Base-by-base conservation (phyloP, 768 basidiomycete species). In the Psilocybe tampanensis region DNA sequence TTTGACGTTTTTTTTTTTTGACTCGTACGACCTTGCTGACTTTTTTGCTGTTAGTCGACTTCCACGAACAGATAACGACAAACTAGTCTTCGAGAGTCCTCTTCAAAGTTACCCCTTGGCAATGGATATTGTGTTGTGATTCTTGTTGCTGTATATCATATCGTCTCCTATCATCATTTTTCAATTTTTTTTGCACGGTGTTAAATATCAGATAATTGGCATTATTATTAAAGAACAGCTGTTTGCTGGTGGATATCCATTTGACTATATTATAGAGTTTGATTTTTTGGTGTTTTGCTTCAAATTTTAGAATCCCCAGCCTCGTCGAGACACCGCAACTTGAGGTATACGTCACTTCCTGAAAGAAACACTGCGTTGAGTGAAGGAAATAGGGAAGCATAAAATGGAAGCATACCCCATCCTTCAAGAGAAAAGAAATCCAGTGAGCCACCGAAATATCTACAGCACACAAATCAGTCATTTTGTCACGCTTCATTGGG, bases 371-470 rank as follows among this genome's bases (percentile, higher is more conserved):
- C 13, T 13, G 59, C 56, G 44, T 55, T 34, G 24, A 39, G 19
- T 12, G 15, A 23, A 15, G 18, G 34, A 11, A 57, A 19, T 43
- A 19, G 52, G 58, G n/a, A 19, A 43, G 39, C 8, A 24, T 29
- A 29, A 9, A 9, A 41, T n/a, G n/a, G 51, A 34, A 36, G 69
- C 80, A 68, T 65, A 84, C 91, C 92, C 90, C 90, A 93, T 11
- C 92, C 90, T 68, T 94, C 89, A 44, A 95, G 69, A 1, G 89
- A 87, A 58, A 90, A 82, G 42, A 96, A 74, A 62, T 94, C 89
- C 22, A 95, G 77, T 4, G 88, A 88, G 17, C 93, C 94, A 9
- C 93, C 92, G 64, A 95, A 95, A 68, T 95, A 95, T 61, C 85
- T 87, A 52, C n/a, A 23, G 47, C n/a, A 18, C 26, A 52, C 22